Base-by-base conservation (phyloP, 208 protist genomes). In the Sergeia podlipaevii region DNA sequence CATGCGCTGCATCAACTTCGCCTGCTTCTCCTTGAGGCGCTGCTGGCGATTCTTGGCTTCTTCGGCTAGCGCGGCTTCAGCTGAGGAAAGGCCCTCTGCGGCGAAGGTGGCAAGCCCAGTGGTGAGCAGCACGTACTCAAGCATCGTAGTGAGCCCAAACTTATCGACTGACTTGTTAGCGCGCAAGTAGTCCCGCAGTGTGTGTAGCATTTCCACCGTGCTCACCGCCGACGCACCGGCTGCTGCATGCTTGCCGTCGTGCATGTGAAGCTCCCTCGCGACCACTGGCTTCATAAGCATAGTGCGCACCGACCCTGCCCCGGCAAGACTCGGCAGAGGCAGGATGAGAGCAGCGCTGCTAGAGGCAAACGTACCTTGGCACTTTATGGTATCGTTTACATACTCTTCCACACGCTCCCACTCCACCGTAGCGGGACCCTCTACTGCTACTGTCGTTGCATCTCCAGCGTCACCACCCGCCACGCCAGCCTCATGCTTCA, bases 1-100 rank as follows among this genome's bases (percentile, higher is more conserved):
- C 63, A 89, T 75, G 30, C 78, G 74, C 26, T 61, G 54, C 48
- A 93, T 67, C 17, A 93, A 59, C 50, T 71, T 70, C 5, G 59
- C 58, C 61, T 93, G 85, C 36, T 66, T 71, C 41, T 85, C 81
- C 62, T 89, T 82, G n/a, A 85, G 30, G 17, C 50, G 51, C 57
- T 67, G 62, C 33, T 68, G 69, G 28, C 70, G 78, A 24, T 60
- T 68, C 27, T 67, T 51, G 26, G 70, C 67, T 37, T 48, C 55
- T 32, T 69, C 63, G 39, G 55, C 57, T 6, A 55, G 49, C 20
- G 41, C 23, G 28, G 48, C 38, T 7, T 61, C 55, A 0, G 47
- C 59, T 11, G 49, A 43, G n/a, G n/a, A n/a, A n/a, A n/a, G n/a
- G 13, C 47, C 33, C 32, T 65, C 33, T 3, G 17, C 36, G 8